Conservation (phyloP, 2,329 filamentous ascomycete species). For the Cladophialophora carrionii region DNA sequence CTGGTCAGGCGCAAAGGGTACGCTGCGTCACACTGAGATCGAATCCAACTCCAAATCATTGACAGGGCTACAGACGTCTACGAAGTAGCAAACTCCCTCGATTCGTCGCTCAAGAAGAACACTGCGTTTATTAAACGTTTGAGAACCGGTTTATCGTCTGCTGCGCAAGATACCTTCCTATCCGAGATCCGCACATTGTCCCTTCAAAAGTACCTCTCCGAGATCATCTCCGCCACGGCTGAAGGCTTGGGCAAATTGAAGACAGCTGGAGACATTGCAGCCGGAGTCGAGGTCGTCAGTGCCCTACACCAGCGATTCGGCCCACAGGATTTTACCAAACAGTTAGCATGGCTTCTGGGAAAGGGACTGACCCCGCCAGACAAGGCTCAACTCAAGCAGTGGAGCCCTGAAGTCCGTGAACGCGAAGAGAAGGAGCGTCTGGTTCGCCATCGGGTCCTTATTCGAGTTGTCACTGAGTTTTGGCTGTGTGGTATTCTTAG, state of each 20-base stretch:
- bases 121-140: constrained; percentile 97
- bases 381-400: constrained; percentile 76
- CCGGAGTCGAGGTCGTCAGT: constrained; percentile 89
- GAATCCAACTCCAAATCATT: background rate
- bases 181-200: constrained; percentile 89
- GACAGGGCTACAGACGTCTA: constrained; percentile 68
- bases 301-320: constrained; percentile 96
- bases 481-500: constrained; percentile 90
- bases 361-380: constrained; percentile 90
- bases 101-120: constrained; percentile 97
- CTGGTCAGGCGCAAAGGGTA: constrained; percentile 89
- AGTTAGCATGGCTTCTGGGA: constrained; percentile 88
- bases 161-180: constrained; percentile 80
- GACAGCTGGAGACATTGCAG: constrained; percentile 85
- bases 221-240: constrained; percentile 94
- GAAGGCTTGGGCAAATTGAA: constrained; percentile 93
- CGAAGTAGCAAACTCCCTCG: constrained; percentile 74
- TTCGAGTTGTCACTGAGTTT: constrained; percentile 90
- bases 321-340: constrained; percentile 83
- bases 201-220: constrained; percentile 93
- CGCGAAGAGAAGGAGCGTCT: constrained; percentile 95
- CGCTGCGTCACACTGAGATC: constrained; percentile 6
- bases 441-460: constrained; percentile 77
- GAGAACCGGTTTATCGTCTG: constrained; percentile 80
- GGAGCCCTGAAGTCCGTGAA: constrained; percentile 81